A percentile compares a stretch with the other conserved stretches of the same genome.
Conservation (phyloP, 2,329 filamentous ascomycete species). For the Trichoderma sp. region DNA sequence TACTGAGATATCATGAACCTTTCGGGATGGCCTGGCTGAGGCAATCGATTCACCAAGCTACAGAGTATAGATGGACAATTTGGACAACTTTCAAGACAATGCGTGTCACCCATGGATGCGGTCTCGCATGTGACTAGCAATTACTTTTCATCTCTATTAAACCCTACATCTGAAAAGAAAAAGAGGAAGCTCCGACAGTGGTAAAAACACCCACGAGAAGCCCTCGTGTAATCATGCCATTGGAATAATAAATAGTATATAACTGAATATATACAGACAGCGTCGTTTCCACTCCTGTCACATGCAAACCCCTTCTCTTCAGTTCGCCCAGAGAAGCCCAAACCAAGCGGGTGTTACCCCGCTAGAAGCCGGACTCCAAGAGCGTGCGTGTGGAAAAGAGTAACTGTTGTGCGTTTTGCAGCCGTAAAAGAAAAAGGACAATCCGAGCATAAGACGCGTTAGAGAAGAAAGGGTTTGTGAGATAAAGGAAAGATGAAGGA, state of each 20-base stretch:
- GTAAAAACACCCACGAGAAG: slow-evolving; percentile 2
- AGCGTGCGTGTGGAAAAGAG: slow-evolving; percentile 34
- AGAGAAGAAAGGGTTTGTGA: background rate
- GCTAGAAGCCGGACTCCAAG: slow-evolving; percentile 26
- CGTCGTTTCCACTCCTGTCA: slow-evolving; percentile 25
- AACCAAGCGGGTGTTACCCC: slow-evolving; percentile 6
- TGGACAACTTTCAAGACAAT: background rate
- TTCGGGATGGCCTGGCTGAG: background rate
- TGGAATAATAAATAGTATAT: slow-evolving; percentile 23
- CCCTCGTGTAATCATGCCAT: slow-evolving; percentile 12
- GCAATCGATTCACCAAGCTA: background rate
- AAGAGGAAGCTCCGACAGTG: background rate
- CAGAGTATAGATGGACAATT: background rate
- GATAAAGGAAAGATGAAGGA: slow-evolving; percentile 11
- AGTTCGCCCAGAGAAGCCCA: slow-evolving; percentile 6
- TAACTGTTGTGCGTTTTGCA: slow-evolving; percentile 34
- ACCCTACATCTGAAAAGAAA: slow-evolving; percentile 8
- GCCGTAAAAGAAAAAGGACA: slow-evolving; percentile 29
- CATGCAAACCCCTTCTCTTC: slow-evolving; percentile 26
- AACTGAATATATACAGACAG: slow-evolving; percentile 27
- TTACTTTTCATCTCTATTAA: slow-evolving; percentile 27
- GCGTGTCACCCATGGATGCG: background rate
- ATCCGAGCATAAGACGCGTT: slow-evolving; percentile 25
- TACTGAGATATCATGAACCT: background rate
- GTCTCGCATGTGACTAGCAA: background rate